These are phyloP conservation scores for Kandelia obovata DNA, from an alignment of 345 rosid genomes.

Conservation along the genomic window DNA sequence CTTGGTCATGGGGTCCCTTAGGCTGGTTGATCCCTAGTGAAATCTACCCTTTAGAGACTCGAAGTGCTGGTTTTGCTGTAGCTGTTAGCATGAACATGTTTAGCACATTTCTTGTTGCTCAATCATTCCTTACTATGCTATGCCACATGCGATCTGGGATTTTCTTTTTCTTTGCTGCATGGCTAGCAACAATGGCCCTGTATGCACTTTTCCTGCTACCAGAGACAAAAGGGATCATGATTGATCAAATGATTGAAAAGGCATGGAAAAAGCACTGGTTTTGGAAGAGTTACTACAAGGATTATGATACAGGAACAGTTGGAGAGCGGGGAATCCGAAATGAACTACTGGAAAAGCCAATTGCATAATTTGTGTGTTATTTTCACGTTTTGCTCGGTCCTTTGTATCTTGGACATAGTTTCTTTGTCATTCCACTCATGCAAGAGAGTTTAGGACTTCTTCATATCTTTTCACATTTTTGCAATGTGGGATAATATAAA, in stretches of 20 bases:
- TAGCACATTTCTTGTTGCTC: constrained; percentile 52
- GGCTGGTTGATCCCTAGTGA: constrained; percentile 71
- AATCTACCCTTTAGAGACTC: constrained; percentile 52
- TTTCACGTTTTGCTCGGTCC: neutral
- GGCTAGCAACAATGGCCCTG: constrained; percentile 32
- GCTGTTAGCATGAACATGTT: constrained; percentile 56
- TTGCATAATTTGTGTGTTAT: neutral
- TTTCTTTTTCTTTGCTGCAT: constrained; percentile 56
- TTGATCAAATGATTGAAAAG: constrained; percentile 54
- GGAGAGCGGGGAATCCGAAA: neutral
- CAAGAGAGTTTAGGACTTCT: neutral
- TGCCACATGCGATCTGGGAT: constrained; percentile 44
- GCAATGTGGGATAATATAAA: neutral
- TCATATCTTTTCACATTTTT: neutral
- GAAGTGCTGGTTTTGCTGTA: constrained; percentile 48
- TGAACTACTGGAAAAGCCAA: neutral
- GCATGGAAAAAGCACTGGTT: constrained; percentile 67
- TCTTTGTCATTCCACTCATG: neutral
- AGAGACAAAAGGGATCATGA: constrained; percentile 59
- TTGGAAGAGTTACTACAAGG: constrained; percentile 42
- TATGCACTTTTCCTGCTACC: constrained; percentile 40
- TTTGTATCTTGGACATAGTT: neutral
- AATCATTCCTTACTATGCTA: constrained; percentile 50
- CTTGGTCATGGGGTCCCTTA: constrained; percentile 83
- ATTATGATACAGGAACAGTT: constrained; percentile 1